These are phyloP conservation scores for Flaveria linearis DNA, from an alignment of 129 eudicot species.

Conservation along the genomic window DNA sequence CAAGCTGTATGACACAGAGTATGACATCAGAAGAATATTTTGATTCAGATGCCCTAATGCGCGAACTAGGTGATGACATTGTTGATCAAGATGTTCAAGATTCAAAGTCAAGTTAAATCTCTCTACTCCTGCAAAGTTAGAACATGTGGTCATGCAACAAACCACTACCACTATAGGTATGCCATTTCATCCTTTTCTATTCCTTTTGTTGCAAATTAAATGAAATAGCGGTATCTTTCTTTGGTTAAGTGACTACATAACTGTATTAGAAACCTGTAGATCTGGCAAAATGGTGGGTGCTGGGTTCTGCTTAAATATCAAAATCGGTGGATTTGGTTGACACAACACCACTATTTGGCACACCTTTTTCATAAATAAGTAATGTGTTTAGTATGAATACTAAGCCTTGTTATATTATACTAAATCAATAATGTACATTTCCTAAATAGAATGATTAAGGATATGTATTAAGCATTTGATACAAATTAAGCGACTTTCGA, in stretches of 20 bases:
- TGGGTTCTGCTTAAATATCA: not conserved
- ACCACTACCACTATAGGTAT: constrained; percentile 59
- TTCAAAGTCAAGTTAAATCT: constrained; percentile 41
- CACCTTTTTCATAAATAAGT: not conserved
- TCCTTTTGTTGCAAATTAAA: not conserved
- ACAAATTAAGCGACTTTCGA: not conserved
- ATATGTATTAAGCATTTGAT: not conserved
- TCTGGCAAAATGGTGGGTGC: not conserved
- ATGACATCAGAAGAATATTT: constrained; percentile 64
- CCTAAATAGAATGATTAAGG: not conserved
- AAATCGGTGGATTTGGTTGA: not conserved
- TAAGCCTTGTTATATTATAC: not conserved
- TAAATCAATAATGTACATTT: not conserved
- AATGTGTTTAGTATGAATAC: not conserved
- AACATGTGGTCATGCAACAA: constrained; percentile 49
- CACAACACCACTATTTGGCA: not conserved
- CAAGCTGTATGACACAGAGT: constrained; percentile 53
- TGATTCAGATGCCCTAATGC: constrained; percentile 52
- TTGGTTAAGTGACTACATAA: not conserved
- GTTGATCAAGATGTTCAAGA: constrained; percentile 28
- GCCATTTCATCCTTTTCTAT: constrained; percentile 11
- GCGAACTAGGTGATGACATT: constrained; percentile 49
- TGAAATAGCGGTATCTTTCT: not conserved
- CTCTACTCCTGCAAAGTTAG: constrained; percentile 34
- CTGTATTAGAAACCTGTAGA: not conserved